Conservation (phyloP, 176 grass and related monocot species). For the Eleusine indica region DNA sequence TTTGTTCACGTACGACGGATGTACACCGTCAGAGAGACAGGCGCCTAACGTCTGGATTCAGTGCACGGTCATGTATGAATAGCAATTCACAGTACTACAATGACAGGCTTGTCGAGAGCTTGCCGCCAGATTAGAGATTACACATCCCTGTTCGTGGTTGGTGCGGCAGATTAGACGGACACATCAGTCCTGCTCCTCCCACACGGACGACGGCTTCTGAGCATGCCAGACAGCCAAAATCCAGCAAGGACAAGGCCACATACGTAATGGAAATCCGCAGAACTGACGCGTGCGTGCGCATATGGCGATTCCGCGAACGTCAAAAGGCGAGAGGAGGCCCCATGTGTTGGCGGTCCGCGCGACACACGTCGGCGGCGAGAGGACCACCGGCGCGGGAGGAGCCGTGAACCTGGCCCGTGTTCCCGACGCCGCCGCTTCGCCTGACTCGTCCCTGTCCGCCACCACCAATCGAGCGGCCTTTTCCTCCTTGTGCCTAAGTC, state of each 20-base stretch:
- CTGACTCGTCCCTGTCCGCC: slow-evolving; percentile 1
- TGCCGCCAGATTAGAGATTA: neutral
- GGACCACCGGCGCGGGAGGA: slow-evolving; percentile 14
- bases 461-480: neutral
- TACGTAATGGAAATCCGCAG: neutral
- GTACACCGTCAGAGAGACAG: neutral
- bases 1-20: neutral
- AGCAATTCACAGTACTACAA: neutral
- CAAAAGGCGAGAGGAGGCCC: neutral
- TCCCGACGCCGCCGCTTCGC: neutral
- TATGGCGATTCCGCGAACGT: neutral
- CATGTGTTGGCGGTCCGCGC: neutral
- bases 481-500: neutral
- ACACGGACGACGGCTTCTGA: slow-evolving; percentile 12
- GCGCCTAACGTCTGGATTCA: neutral
- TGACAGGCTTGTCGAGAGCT: neutral
- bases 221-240: neutral
- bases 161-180: slow-evolving; percentile 10
- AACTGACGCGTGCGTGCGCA: neutral
- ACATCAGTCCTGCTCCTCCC: neutral
- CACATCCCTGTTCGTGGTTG: neutral
- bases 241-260: neutral
- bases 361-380: neutral
- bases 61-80: neutral
- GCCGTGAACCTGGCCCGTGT: slow-evolving; percentile 33